Percentiles rank a stretch among this genome's conserved stretches.
phyloP scores from a whole-genome alignment of 2,329 filamentous ascomycete species.

The Stenocarpella maydis region DNA sequence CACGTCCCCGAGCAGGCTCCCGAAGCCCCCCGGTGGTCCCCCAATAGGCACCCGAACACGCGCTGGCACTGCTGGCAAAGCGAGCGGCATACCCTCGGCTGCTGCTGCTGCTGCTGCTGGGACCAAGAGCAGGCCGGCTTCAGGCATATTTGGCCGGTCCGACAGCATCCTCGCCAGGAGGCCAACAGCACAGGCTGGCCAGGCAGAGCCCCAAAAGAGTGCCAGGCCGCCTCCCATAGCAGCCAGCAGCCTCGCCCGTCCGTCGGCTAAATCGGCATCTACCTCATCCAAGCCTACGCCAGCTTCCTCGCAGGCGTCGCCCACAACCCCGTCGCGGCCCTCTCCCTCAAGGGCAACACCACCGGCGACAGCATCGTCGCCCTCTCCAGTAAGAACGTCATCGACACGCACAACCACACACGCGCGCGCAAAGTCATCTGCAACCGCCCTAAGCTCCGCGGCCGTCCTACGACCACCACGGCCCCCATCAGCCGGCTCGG shows the following conservation, averaged over 20 bases:
- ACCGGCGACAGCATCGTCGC: slow-evolving; percentile 33
- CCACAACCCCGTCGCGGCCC: slow-evolving; percentile 37
- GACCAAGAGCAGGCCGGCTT: slow-evolving; percentile 36
- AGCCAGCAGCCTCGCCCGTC: slow-evolving; percentile 35
- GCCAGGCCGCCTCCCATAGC: slow-evolving; percentile 34
- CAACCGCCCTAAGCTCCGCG: slow-evolving; percentile 48
- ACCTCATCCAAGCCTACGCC: slow-evolving; percentile 33
- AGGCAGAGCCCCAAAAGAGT: slow-evolving; percentile 5
- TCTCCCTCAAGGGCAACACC: slow-evolving; percentile 43
- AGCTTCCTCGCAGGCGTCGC: slow-evolving; percentile 34
- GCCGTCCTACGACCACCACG: slow-evolving; percentile 51
- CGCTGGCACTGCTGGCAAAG: slow-evolving; percentile 10
- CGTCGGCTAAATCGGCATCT: slow-evolving; percentile 34
- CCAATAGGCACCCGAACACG: slow-evolving; percentile 39
- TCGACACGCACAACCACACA: slow-evolving; percentile 42
- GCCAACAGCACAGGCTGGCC: slow-evolving; percentile 38
- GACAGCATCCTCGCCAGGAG: slow-evolving; percentile 36
- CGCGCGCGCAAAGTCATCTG: slow-evolving; percentile 51
- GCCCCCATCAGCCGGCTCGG: slow-evolving; percentile 40
- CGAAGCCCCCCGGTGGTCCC: slow-evolving; percentile 53
- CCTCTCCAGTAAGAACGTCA: slow-evolving; percentile 21
- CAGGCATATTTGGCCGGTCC: slow-evolving; percentile 38
- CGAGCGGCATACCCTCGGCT: background rate
- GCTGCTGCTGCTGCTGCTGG: slow-evolving; percentile 2
- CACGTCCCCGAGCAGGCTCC: slow-evolving; percentile 59